Evolutionary conservation across 352 stramenopile genomes (phyloP).

Genomic region (Globisporangium barbulae): DNA sequence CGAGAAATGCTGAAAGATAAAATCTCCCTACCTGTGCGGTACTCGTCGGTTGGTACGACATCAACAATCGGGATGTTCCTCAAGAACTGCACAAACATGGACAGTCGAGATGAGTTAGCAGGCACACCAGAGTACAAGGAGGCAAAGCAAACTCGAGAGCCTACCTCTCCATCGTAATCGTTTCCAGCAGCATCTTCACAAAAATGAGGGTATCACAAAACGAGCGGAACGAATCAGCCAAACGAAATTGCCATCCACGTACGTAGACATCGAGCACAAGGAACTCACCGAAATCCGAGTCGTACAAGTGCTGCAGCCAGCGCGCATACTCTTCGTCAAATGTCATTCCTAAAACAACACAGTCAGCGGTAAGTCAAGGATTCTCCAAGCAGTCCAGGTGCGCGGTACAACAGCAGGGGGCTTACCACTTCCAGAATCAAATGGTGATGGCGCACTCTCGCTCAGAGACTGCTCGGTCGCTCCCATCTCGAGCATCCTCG

Average conservation of each 20-base stretch:
- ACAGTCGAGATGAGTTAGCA: not conserved
- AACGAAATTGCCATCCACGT: not conserved
- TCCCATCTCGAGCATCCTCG: constrained; percentile 68
- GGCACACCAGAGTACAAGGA: not conserved
- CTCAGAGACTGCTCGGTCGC: constrained; percentile 66
- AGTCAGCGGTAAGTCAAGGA: not conserved
- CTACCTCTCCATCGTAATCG: constrained; percentile 52
- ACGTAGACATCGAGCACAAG: not conserved
- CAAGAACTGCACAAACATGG: constrained; percentile 17
- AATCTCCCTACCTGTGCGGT: constrained; percentile 29
- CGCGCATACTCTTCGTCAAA: constrained; percentile 88
- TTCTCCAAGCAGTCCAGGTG: not conserved
- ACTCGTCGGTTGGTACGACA: constrained; percentile 29
- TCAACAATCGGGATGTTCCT: constrained; percentile 24
- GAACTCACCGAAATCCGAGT: constrained; percentile 77
- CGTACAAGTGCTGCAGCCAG: constrained; percentile 85
- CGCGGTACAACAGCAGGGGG: not conserved
- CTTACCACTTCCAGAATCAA: constrained; percentile 49
- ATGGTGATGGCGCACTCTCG: constrained; percentile 60
- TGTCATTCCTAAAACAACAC: constrained; percentile 36
- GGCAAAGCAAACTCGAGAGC: constrained; percentile 12
- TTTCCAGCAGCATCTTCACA: constrained; percentile 36
- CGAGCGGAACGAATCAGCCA: not conserved
- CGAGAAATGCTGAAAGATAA: not conserved
- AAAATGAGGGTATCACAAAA: constrained; percentile 1